Percentiles rank a stretch among this genome's conserved stretches.
Conservation (phyloP, 768 basidiomycete genomes). For the Hypsizygus marmoreus region DNA sequence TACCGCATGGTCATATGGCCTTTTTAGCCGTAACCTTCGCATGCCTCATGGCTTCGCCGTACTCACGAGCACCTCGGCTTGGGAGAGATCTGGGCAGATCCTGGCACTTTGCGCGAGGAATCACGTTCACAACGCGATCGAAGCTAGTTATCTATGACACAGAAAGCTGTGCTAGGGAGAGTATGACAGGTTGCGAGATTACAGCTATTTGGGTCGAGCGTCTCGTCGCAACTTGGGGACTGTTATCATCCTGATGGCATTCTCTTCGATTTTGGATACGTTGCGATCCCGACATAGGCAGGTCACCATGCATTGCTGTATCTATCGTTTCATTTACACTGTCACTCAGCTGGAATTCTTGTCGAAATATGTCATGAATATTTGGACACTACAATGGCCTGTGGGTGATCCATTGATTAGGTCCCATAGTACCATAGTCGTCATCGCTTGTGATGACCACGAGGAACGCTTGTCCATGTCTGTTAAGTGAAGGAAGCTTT, state of each 20-base stretch:
- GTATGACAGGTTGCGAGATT: not conserved
- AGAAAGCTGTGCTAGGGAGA: constrained; percentile 22
- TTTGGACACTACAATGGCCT: no score
- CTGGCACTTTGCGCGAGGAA: constrained; percentile 17
- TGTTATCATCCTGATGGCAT: no score
- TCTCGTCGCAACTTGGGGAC: no score
- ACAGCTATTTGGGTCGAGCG: no score
- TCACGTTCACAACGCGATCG: constrained; percentile 14
- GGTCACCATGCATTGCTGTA: no score
- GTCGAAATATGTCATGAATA: not conserved
- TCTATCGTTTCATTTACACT: not conserved
- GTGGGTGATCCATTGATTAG: constrained; percentile 1
- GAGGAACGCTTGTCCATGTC: constrained; percentile 1
- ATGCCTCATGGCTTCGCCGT: constrained; percentile 9
- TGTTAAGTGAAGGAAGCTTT: constrained; percentile 1
- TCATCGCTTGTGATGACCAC: constrained; percentile 3
- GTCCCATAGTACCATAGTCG: constrained; percentile 8
- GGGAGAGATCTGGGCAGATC: constrained; percentile 19
- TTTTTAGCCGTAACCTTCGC: constrained; percentile 14
- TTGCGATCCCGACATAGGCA: no score
- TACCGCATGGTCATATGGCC: constrained; percentile 15
- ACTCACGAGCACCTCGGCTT: constrained; percentile 19
- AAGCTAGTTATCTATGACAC: constrained; percentile 7
- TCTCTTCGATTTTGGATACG: no score
- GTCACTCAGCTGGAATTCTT: no score